phyloP scores from a whole-genome alignment of 2,329 filamentous ascomycete species.

The Nothophaeocryptopus gaeumannii region DNA sequence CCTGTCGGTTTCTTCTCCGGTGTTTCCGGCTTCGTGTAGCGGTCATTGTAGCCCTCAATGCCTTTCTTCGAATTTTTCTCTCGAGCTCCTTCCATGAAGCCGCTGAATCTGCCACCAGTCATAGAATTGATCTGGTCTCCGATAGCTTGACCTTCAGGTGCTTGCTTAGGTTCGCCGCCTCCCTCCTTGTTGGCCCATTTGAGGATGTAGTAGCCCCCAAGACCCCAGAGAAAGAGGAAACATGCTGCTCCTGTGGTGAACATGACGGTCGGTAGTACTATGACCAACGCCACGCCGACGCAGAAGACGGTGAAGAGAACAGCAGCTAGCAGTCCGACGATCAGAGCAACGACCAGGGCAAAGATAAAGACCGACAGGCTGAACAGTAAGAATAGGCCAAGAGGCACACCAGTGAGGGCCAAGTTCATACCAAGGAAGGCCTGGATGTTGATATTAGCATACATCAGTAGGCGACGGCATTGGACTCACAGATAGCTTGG shows the following conservation, averaged over 20 bases:
- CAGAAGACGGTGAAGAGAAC: slow-evolving; percentile 65
- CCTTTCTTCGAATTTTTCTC: slow-evolving; percentile 22
- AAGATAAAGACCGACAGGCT: slow-evolving; percentile 60
- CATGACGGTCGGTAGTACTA: slow-evolving; percentile 68
- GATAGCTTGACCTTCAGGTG: slow-evolving; percentile 34
- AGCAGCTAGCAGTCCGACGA: slow-evolving; percentile 51
- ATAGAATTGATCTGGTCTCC: slow-evolving; percentile 43
- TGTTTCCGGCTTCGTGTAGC: slow-evolving; percentile 17
- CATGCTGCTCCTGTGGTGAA: slow-evolving; percentile 61
- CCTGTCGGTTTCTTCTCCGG: slow-evolving; percentile 13
- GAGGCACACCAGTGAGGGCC: slow-evolving; percentile 62
- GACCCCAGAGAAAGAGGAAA: slow-evolving; percentile 65
- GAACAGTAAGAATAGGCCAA: slow-evolving; percentile 68
- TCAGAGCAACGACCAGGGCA: slow-evolving; percentile 58
- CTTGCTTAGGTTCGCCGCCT: slow-evolving; percentile 14
- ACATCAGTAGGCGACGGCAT: not conserved
- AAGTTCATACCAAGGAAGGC: slow-evolving; percentile 66
- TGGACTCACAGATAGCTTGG: slow-evolving; percentile 63
- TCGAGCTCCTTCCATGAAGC: slow-evolving; percentile 33
- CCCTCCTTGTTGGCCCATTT: slow-evolving; percentile 37
- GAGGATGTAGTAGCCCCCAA: slow-evolving; percentile 56
- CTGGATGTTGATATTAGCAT: slow-evolving; percentile 42
- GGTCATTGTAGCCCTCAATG: slow-evolving; percentile 21
- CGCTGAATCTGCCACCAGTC: slow-evolving; percentile 39
- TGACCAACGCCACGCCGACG: slow-evolving; percentile 62